Conservation (phyloP, 768 basidiomycete genomes). For the Boletus pseudo-olivaceus region DNA sequence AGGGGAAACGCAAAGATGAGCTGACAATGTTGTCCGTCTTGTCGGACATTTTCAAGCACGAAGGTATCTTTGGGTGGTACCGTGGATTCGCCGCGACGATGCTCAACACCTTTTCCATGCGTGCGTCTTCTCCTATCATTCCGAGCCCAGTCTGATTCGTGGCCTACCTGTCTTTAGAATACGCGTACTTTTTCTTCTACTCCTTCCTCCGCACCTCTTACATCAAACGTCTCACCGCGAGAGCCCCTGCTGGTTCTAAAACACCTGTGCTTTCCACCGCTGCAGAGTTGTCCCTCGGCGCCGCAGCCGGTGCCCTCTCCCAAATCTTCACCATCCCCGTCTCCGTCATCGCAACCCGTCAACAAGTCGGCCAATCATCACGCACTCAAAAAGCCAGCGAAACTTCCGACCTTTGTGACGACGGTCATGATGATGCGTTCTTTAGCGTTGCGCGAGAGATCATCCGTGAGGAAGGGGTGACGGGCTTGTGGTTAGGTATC, state of each 20-base stretch:
- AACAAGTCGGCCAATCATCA: slow-evolving; percentile 71
- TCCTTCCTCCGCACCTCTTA: slow-evolving; percentile 84
- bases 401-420: neutral
- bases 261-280: slow-evolving; percentile 63
- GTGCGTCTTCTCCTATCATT: slow-evolving; percentile 37
- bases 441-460: slow-evolving; percentile 80
- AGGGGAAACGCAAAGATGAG: slow-evolving; percentile 48
- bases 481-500: slow-evolving; percentile 90
- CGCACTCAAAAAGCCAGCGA: neutral
- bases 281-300: slow-evolving; percentile 84
- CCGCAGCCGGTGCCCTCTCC: slow-evolving; percentile 87
- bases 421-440: slow-evolving; percentile 62
- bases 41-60: slow-evolving; percentile 67
- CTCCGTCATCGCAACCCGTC: slow-evolving; percentile 94
- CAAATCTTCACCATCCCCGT: slow-evolving; percentile 99
- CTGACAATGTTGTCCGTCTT: slow-evolving; percentile 63
- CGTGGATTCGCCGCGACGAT: slow-evolving; percentile 94
- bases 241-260: slow-evolving; percentile 58
- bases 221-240: slow-evolving; percentile 62
- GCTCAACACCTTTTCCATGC: slow-evolving; percentile 97
- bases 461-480: slow-evolving; percentile 80
- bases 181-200: slow-evolving; percentile 99
- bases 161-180: slow-evolving; percentile 56
- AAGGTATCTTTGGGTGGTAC: slow-evolving; percentile 83
- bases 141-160: neutral